Evolutionary conservation across 2,329 filamentous ascomycete genomes (phyloP).

Genomic region (Claviceps sorghi): DNA sequence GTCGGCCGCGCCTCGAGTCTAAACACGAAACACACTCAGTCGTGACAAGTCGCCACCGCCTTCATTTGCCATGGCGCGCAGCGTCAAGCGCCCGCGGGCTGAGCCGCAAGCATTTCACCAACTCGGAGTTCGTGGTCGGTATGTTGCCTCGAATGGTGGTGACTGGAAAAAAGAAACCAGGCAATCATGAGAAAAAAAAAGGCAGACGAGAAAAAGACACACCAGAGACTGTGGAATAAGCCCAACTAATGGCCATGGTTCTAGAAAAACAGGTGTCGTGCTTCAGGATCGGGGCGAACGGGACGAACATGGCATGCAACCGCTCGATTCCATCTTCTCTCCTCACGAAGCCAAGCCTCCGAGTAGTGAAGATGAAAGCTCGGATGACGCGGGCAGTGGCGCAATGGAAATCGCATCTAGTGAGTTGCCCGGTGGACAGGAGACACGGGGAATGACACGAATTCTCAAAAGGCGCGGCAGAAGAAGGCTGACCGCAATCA

Average conservation of each 20-base stretch:
- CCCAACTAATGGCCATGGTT: conserved; percentile 1
- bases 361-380: conserved; percentile 12
- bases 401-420: conserved; percentile 40
- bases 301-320: conserved; percentile 87
- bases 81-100: conserved; percentile 15
- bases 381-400: conserved; percentile 23
- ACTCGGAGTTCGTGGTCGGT: conserved; percentile 25
- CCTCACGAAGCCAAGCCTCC: conserved; percentile 50
- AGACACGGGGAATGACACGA: neutral
- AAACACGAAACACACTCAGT: neutral
- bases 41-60: neutral
- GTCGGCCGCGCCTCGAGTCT: neutral
- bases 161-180: too few relatives aligned
- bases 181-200: neutral
- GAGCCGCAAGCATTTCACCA: conserved; percentile 18
- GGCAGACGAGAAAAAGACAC: neutral
- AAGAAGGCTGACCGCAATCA: neutral
- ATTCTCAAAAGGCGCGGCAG: neutral
- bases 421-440: conserved; percentile 16
- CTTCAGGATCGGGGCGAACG: conserved; percentile 64
- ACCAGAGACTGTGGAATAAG: too few relatives aligned
- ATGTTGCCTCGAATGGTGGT: conserved; percentile 8
- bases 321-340: conserved; percentile 75
- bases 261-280: conserved; percentile 77
- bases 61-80: conserved; percentile 18